Conservation (phyloP, 495 filamentous ascomycete genomes). For the Diplogelasinospora grovesii region DNA sequence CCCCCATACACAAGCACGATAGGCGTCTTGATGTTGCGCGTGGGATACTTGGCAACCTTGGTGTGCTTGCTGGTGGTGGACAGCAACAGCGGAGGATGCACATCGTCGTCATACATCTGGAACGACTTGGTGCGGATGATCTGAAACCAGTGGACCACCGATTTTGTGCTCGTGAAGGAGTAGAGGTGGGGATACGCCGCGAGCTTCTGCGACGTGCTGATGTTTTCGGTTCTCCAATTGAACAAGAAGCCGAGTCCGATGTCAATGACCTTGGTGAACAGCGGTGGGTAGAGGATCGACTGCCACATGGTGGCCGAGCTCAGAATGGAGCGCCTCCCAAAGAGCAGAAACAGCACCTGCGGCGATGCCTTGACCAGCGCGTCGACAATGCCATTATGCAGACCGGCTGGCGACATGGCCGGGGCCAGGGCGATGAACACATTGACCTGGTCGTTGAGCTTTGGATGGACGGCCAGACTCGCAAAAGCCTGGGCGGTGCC, state of each 20-base stretch:
- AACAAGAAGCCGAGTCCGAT: conserved; percentile 75
- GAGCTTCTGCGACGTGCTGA: conserved; percentile 80
- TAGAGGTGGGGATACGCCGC: conserved; percentile 96
- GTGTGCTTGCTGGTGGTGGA: conserved; percentile 46
- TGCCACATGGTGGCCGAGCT: conserved; percentile 97
- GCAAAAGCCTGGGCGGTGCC: conserved; percentile 96
- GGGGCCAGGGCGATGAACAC: conserved; percentile 97
- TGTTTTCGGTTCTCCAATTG: conserved; percentile 83
- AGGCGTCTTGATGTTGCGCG: conserved; percentile 92
- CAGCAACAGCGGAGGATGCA: conserved; percentile 47
- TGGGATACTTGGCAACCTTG: conserved; percentile 93
- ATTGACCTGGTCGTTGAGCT: conserved; percentile 86
- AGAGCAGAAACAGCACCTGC: conserved; percentile 85
- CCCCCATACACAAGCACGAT: conserved; percentile 91
- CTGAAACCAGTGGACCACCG: conserved; percentile 97
- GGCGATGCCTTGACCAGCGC: conserved; percentile 91
- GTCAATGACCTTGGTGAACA: conserved; percentile 88
- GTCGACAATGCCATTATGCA: conserved; percentile 82
- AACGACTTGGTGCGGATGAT: conserved; percentile 93
- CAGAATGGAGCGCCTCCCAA: conserved; percentile 89
- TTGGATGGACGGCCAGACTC: conserved; percentile 86
- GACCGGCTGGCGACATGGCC: conserved; percentile 90
- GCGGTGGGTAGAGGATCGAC: conserved; percentile 86
- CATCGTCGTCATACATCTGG: conserved; percentile 97
- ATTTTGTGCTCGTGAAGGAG: conserved; percentile 92